phyloP scores from a whole-genome alignment of 1,284 basidiomycete genomes.

The Sanghuangporus weigelae region DNA sequence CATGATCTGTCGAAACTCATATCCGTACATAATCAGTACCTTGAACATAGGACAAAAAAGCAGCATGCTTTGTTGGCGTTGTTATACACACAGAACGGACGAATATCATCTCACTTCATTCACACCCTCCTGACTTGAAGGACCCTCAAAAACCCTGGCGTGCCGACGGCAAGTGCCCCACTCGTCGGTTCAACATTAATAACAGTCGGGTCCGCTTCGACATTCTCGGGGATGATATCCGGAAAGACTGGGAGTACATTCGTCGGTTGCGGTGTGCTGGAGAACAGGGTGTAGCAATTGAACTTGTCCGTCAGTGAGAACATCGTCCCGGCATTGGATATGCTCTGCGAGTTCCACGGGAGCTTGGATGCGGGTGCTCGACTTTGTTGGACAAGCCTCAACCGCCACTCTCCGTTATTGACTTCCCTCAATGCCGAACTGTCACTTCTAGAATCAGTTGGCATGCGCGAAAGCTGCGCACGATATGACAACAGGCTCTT shows the following conservation, averaged over 20 bases:
- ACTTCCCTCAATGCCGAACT: background rate
- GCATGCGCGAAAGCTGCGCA: slow-evolving; percentile 2
- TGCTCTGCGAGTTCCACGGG: slow-evolving; percentile 8
- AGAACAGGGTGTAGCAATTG: background rate
- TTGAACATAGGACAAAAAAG: too few species aligned
- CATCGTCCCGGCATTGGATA: slow-evolving; percentile 9
- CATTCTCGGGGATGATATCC: background rate
- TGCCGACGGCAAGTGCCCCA: background rate
- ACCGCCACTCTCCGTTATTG: background rate
- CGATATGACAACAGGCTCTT: slow-evolving; percentile 4
- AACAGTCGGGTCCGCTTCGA: background rate
- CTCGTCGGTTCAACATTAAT: slow-evolving; percentile 2
- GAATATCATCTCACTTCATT: background rate
- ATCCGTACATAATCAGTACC: too few species aligned
- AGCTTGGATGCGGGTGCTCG: background rate
- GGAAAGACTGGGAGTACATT: background rate
- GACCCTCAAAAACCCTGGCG: background rate
- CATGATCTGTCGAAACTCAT: too few species aligned
- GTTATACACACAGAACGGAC: background rate
- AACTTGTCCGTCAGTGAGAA: slow-evolving; percentile 5
- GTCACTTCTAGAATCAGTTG: too few species aligned
- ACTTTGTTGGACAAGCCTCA: background rate
- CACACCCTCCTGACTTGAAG: background rate
- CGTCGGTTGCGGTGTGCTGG: background rate
- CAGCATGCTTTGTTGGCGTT: too few species aligned